phyloP scores from a whole-genome alignment of 2,329 filamentous ascomycete genomes.

The Pseudogymnoascus sp. region DNA sequence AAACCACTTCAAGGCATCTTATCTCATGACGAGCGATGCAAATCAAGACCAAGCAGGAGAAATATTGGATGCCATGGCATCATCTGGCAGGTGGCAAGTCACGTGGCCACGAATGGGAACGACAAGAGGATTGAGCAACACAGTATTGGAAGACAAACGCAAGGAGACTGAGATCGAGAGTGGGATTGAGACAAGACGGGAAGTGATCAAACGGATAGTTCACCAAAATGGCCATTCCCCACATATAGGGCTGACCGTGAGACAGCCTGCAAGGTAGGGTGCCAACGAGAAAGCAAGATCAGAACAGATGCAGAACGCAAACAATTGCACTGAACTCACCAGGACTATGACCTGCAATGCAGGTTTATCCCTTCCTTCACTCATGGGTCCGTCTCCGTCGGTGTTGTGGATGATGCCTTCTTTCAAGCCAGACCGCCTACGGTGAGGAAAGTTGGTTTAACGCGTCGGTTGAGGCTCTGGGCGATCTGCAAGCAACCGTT shows the following conservation, averaged over 20 bases:
- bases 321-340: conserved; percentile 42
- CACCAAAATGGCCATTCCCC: neutral
- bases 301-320: neutral
- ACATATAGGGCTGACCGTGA: neutral
- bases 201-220: conserved; percentile 3
- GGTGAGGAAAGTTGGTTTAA: neutral
- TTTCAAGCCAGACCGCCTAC: neutral
- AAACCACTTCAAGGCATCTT: neutral
- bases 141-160: neutral
- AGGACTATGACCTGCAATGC: conserved; percentile 67
- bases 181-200: conserved; percentile 2
- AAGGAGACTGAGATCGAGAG: neutral
- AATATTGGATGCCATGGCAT: neutral
- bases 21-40: neutral
- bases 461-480: neutral
- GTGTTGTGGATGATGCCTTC: neutral
- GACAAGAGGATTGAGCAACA: neutral
- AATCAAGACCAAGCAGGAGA: neutral
- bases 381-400: neutral
- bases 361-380: conserved; percentile 27
- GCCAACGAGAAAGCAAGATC: neutral
- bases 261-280: conserved; percentile 1
- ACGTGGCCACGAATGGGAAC: neutral
- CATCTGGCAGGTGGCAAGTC: conserved; percentile 2
- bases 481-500: neutral